phyloP scores from a whole-genome alignment of 2,329 filamentous ascomycete genomes.

The Colletotrichum ledebouriae region DNA sequence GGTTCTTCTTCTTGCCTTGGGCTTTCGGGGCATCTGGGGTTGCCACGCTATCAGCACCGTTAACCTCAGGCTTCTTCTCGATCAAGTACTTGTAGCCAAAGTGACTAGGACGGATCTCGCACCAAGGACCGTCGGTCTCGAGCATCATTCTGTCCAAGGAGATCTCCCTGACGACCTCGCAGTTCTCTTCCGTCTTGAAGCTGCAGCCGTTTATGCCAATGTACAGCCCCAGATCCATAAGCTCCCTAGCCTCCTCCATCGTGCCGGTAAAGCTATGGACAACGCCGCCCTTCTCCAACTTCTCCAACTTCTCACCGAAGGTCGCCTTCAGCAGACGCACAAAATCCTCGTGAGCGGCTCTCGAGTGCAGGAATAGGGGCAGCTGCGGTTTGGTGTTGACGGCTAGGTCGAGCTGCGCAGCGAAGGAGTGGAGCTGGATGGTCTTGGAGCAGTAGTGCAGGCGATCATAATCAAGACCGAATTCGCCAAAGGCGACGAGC shows the following conservation, averaged over 20 bases:
- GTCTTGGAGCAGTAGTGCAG: constrained; percentile 84
- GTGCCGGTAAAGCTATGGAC: constrained; percentile 97
- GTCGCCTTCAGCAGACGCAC: constrained; percentile 74
- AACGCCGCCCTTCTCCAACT: constrained; percentile 80
- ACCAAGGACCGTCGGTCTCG: constrained; percentile 98
- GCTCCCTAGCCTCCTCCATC: constrained; percentile 82
- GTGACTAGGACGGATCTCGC: constrained; percentile 91
- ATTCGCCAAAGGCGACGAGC: constrained; percentile 89
- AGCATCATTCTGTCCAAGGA: constrained; percentile 87
- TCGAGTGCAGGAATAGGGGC: constrained; percentile 92
- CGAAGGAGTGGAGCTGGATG: constrained; percentile 87
- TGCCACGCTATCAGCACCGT: constrained; percentile 44
- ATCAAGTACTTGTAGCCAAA: constrained; percentile 81
- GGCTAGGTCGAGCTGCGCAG: constrained; percentile 83
- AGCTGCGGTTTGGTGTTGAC: constrained; percentile 77
- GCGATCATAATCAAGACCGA: constrained; percentile 96
- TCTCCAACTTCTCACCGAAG: constrained; percentile 71
- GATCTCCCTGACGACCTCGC: constrained; percentile 84
- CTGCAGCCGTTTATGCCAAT: constrained; percentile 98
- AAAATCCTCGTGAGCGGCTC: constrained; percentile 89
- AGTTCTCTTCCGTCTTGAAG: constrained; percentile 93
- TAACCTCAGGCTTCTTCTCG: constrained; percentile 53
- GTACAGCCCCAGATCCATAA: constrained; percentile 85
- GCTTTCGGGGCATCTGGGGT: constrained; percentile 45
- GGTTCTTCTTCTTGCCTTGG: constrained; percentile 61